Percentiles rank a stretch among this genome's conserved stretches.
Evolutionary conservation across 2,329 filamentous ascomycete species (phyloP).

Genomic region (Colletotrichum filicis): DNA sequence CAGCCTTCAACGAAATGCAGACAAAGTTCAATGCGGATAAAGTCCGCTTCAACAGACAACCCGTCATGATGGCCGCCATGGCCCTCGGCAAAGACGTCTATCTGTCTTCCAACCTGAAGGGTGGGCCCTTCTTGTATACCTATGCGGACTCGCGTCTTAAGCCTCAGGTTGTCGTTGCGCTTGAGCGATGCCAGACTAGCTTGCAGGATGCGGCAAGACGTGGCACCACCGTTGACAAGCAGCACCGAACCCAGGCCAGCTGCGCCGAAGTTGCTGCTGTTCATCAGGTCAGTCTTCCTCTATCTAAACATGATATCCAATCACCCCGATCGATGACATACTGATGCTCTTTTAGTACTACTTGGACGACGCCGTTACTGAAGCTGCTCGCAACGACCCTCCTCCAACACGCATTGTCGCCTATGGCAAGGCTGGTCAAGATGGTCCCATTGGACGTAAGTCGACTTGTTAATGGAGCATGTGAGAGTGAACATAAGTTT

Average conservation of each 20-base stretch:
- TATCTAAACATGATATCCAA: neutral
- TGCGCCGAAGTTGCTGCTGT: neutral
- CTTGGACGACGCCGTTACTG: neutral
- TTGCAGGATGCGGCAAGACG: neutral
- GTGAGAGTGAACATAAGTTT: neutral
- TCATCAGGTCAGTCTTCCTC: neutral
- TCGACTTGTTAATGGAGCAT: accelerated
- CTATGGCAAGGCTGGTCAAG: neutral
- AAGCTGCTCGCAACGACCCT: neutral
- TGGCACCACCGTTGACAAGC: neutral
- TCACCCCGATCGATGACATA: neutral
- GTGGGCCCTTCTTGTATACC: neutral
- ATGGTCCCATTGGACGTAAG: neutral
- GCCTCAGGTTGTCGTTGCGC: neutral
- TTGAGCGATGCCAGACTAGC: neutral
- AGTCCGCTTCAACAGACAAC: neutral
- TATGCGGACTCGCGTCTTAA: neutral
- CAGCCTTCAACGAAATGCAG: neutral
- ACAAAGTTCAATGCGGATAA: neutral
- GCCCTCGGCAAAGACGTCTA: neutral
- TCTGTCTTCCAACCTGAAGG: neutral
- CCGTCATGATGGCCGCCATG: slow-evolving; percentile 2
- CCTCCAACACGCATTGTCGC: neutral
- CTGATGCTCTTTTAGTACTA: neutral
- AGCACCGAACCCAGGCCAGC: neutral